Base-by-base conservation (phyloP, 176 grass and related monocot genomes). In the Phyllostachys edulis region DNA sequence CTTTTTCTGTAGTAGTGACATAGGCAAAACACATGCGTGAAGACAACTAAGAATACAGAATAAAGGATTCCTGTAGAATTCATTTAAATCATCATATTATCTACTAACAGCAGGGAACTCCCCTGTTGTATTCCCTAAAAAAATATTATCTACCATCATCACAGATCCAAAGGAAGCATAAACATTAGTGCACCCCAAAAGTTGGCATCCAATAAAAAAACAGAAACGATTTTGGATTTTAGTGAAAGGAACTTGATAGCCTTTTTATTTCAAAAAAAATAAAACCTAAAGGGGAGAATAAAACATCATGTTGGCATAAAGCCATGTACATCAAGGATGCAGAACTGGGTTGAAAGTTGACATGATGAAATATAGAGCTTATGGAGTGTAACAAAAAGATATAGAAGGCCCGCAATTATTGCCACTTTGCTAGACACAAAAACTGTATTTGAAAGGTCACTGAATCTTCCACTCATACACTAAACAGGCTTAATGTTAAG, bases 361-460 rank as follows among this genome's bases (percentile, higher is more conserved):
- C 38, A 32, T 20, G 14, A 59, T 40, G 70, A n/a, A 24, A 84
- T 66, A 18, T 44, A 66, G 36, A 69, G 41, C 34, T 54, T 83
- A 66, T 6, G 71, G 12, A 79, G 57, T 70, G 24, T 60, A 26
- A 61, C 67, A 51, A 71, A 52, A 63, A 52, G 10, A 21, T 9
- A 65, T 78, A 76, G 10, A 69, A 47, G 73, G 11, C 20, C 16
- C 52, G 26, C 29, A 74, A 41, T 80, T 49, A 52, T 29, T 74
- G 27, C 34, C 47, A 75, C 26, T 62, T n/a, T n/a, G n/a, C n/a
- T 29, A 60, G 27, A 23, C 47, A 61, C 21, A 11, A 68, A 69
- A 52, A 84, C 34, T 84, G n/a, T 47, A 50, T 32, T 79, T 73
- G 17, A 38, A 88, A 46, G 46, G 24, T 38, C 18, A 73, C 7